Evolutionary conservation across 2,329 filamentous ascomycete genomes (phyloP).

Genomic region (Byssoonygena ceratinophila): DNA sequence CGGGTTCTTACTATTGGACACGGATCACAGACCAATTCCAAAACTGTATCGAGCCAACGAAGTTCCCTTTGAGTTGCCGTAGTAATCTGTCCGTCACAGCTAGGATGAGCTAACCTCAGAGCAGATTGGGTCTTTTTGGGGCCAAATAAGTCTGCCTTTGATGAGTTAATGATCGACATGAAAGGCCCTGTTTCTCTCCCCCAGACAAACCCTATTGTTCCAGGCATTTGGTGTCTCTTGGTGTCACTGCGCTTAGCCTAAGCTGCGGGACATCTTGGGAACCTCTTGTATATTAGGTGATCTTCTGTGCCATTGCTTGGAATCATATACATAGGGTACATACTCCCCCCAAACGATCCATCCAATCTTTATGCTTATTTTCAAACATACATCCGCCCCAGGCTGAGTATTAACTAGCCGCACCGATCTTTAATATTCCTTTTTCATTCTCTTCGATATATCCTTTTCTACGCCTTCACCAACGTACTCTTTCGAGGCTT

Average conservation of each 20-base stretch:
- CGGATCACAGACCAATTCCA: constrained; percentile 8
- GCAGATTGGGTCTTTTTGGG: constrained; percentile 6
- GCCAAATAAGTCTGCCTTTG: constrained; percentile 5
- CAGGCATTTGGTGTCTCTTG: constrained; percentile 9
- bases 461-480: background rate
- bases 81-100: constrained; percentile 5
- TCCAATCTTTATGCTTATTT: constrained; percentile 11
- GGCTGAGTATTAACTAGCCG: constrained; percentile 6
- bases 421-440: constrained; percentile 12
- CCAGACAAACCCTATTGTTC: constrained; percentile 13
- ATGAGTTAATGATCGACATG: constrained; percentile 12
- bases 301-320: constrained; percentile 7
- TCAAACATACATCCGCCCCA: constrained; percentile 4
- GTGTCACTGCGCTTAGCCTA: constrained; percentile 10
- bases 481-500: background rate
- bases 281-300: constrained; percentile 7
- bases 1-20: constrained; percentile 3
- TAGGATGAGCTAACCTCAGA: constrained; percentile 6
- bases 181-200: constrained; percentile 10
- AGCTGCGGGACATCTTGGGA: constrained; percentile 4
- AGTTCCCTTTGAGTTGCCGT: constrained; percentile 10
- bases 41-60: constrained; percentile 8
- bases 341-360: background rate
- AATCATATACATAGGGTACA: constrained; percentile 12
- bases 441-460: constrained; percentile 9